These are phyloP conservation scores for Phytopythium helicoides DNA, from an alignment of 352 stramenopile species.

Conservation along the genomic window DNA sequence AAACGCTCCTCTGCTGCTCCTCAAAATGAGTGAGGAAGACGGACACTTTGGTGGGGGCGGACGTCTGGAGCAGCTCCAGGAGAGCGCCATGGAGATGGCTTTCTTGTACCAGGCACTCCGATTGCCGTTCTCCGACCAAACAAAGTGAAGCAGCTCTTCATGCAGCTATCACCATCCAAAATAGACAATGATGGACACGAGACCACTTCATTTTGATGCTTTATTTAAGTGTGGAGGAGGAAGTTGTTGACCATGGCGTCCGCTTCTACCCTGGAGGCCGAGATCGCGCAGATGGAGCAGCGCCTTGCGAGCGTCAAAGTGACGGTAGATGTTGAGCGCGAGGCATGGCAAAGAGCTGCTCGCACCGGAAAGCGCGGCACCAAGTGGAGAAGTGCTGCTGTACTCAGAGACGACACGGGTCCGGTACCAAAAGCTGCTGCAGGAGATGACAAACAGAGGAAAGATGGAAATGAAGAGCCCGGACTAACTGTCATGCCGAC, in stretches of 20 bases:
- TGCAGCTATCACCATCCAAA: slow-evolving; percentile 13
- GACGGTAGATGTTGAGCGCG: slow-evolving; percentile 43
- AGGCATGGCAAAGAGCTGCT: slow-evolving; percentile 50
- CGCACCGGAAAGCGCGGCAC: slow-evolving; percentile 47
- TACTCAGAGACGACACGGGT: background rate
- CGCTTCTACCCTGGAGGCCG: slow-evolving; percentile 45
- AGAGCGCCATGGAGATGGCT: slow-evolving; percentile 79
- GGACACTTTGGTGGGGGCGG: slow-evolving; percentile 81
- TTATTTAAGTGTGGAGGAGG: background rate
- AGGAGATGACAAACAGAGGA: slow-evolving; percentile 6
- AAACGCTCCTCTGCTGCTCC: slow-evolving; percentile 29
- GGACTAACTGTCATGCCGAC: slow-evolving; percentile 31
- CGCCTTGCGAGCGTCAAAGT: slow-evolving; percentile 55
- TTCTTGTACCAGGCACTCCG: slow-evolving; percentile 75
- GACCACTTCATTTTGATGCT: background rate
- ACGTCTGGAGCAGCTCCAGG: slow-evolving; percentile 72
- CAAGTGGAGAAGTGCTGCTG: slow-evolving; percentile 60
- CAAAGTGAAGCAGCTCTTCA: background rate
- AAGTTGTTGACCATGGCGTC: slow-evolving; percentile 27
- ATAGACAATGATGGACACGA: slow-evolving; percentile 13
- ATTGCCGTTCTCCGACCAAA: slow-evolving; percentile 37
- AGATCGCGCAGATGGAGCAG: slow-evolving; percentile 60
- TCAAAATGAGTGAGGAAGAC: slow-evolving; percentile 80
- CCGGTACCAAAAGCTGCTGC: background rate
- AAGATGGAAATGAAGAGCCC: slow-evolving; percentile 6